Percentiles rank a stretch among this genome's conserved stretches.
Conservation (phyloP, 1,139 yeast genomes). For the Debaryomyces nepalensis region DNA sequence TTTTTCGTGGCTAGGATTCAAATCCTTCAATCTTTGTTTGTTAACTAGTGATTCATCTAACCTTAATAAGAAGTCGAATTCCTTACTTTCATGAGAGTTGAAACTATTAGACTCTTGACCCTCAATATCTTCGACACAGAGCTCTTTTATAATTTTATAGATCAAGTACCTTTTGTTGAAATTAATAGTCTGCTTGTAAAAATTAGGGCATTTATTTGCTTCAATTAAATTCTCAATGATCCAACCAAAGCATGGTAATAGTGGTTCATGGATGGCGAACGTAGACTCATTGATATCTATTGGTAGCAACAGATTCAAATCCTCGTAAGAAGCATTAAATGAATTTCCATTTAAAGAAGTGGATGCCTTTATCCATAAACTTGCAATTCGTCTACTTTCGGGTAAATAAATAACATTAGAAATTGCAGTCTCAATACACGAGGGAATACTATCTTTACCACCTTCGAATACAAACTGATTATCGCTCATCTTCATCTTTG, state of each 20-base stretch:
- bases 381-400: conserved; percentile 71
- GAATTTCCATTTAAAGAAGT: conserved; percentile 23
- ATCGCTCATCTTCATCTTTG: conserved; percentile 70
- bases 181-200: conserved; percentile 35
- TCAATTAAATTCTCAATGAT: conserved; percentile 49
- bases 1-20: conserved; percentile 30
- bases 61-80: conserved; percentile 50
- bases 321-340: conserved; percentile 29
- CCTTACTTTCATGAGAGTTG: conserved; percentile 43
- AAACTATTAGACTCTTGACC: conserved; percentile 25
- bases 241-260: conserved; percentile 83
- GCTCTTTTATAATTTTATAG: conserved; percentile 46
- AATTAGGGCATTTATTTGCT: conserved; percentile 42
- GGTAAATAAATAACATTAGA: conserved; percentile 79
- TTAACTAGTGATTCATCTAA: conserved; percentile 43
- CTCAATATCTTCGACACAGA: conserved; percentile 44
- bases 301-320: conserved; percentile 44
- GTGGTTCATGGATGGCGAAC: conserved; percentile 41
- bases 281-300: conserved; percentile 30
- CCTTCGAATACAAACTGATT: conserved; percentile 60
- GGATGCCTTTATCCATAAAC: conserved; percentile 67
- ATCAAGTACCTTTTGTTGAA: conserved; percentile 50
- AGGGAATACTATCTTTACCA: conserved; percentile 63
- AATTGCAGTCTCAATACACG: conserved; percentile 83
- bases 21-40: conserved; percentile 33